phyloP scores from a whole-genome alignment of 192 early-diverging fungal genomes.

The Chytriomyces sp. region DNA sequence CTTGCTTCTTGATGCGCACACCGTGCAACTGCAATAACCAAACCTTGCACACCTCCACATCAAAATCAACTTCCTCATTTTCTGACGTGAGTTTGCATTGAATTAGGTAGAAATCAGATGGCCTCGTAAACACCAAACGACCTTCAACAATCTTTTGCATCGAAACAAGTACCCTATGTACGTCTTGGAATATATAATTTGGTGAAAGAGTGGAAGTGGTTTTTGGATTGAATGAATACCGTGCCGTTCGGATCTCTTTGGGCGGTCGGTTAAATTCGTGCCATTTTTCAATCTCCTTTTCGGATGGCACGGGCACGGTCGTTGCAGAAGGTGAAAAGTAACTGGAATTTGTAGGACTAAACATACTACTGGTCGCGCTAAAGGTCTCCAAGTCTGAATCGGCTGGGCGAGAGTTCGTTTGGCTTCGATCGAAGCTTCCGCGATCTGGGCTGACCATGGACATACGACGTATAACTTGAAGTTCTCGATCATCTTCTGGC shows the following conservation, averaged over 20 bases:
- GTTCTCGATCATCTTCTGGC: constrained; percentile 27
- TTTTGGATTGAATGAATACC: constrained; percentile 52
- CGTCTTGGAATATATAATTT: constrained; percentile 57
- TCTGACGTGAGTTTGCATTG: constrained; percentile 40
- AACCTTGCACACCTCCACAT: constrained; percentile 66
- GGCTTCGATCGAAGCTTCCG: background rate
- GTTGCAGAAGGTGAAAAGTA: constrained; percentile 19
- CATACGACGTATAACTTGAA: constrained; percentile 41
- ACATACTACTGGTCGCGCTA: background rate
- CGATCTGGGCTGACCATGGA: constrained; percentile 47
- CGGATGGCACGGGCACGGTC: constrained; percentile 33
- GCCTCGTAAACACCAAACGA: constrained; percentile 39
- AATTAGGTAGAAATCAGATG: constrained; percentile 54
- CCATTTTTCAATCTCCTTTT: constrained; percentile 62
- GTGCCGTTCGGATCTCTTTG: constrained; percentile 54
- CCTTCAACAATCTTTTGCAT: constrained; percentile 34
- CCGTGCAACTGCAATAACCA: constrained; percentile 64
- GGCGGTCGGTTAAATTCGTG: constrained; percentile 57
- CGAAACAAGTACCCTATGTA: constrained; percentile 55
- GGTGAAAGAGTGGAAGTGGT: constrained; percentile 53
- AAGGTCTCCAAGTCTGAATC: constrained; percentile 5
- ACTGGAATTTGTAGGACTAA: background rate
- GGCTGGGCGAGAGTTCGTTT: too few relatives aligned
- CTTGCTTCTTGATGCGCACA: constrained; percentile 55
- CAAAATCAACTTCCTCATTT: constrained; percentile 53